Evolutionary conservation across 345 rosid genomes (phyloP).

Genomic region (Carallia pectinifolia): DNA sequence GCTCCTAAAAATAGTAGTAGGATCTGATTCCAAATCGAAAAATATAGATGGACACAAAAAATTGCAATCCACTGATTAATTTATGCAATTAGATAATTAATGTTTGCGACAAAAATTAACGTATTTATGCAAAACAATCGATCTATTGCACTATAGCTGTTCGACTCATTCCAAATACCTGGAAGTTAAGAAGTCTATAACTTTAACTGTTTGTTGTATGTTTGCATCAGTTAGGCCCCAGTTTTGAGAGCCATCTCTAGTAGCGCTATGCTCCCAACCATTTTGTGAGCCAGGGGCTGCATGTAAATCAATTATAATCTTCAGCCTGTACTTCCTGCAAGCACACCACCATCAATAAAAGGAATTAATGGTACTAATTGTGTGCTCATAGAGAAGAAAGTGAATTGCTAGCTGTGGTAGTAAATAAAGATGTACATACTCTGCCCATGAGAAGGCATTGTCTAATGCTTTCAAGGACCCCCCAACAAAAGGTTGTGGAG

Average conservation of each 20-base stretch:
- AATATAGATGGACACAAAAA: no score
- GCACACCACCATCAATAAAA: not conserved
- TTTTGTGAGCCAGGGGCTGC: slow-evolving; percentile 70
- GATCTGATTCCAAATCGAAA: no score
- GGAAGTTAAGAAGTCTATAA: slow-evolving; percentile 52
- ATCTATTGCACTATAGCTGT: no score
- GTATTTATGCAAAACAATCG: no score
- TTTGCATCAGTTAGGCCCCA: slow-evolving; percentile 52
- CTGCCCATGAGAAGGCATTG: slow-evolving; percentile 61
- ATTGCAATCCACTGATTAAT: no score
- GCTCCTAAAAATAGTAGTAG: no score
- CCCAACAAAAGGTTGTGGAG: slow-evolving; percentile 54
- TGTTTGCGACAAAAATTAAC: no score
- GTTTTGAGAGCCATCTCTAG: slow-evolving; percentile 59
- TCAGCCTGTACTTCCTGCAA: slow-evolving; percentile 46
- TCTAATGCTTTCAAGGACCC: slow-evolving; percentile 57
- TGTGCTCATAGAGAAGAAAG: not conserved
- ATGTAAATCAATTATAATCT: slow-evolving; percentile 52
- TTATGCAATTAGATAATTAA: no score
- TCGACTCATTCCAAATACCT: slow-evolving; percentile 24
- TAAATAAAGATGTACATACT: slow-evolving; percentile 24
- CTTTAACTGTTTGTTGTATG: slow-evolving; percentile 43
- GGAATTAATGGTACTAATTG: not conserved
- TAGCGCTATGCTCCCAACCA: slow-evolving; percentile 50
- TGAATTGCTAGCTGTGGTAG: not conserved